A percentile compares a stretch with the other conserved stretches of the same genome.
Evolutionary conservation across 2,329 filamentous ascomycete species (phyloP).

Genomic region (Pseudogymnoascus sp.): DNA sequence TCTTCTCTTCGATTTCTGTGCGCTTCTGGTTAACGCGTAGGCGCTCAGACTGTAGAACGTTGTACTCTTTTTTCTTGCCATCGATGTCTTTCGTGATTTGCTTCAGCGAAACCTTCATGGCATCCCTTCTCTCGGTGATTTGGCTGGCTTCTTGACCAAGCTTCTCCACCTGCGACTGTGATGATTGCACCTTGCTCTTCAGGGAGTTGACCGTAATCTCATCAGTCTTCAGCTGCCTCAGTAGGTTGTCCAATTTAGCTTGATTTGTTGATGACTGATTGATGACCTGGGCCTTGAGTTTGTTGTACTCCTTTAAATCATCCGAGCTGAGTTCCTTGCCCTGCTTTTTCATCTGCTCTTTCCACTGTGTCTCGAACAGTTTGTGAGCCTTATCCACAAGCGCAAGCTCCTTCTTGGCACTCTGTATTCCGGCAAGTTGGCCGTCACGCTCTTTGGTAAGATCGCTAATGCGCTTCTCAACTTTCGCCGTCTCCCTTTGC

Average conservation of each 20-base stretch:
- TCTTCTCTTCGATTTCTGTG: conserved; percentile 85
- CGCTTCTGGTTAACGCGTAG: conserved; percentile 71
- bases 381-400: conserved; percentile 83
- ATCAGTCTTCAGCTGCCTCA: conserved; percentile 82
- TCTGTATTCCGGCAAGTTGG: conserved; percentile 59
- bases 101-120: conserved; percentile 54
- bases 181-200: conserved; percentile 76
- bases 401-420: conserved; percentile 70
- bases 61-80: conserved; percentile 82
- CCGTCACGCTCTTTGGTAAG: conserved; percentile 69
- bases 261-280: conserved; percentile 74
- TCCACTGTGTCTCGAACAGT: conserved; percentile 81
- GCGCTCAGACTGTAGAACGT: conserved; percentile 74
- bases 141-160: conserved; percentile 62
- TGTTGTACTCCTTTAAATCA: conserved; percentile 84
- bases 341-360: conserved; percentile 73
- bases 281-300: conserved; percentile 74
- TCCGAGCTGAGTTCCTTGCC: conserved; percentile 77
- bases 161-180: conserved; percentile 64
- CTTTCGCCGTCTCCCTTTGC: conserved; percentile 57
- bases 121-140: conserved; percentile 58
- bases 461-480: conserved; percentile 58
- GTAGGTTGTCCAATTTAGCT: conserved; percentile 74
- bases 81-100: conserved; percentile 71
- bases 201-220: conserved; percentile 84